These are phyloP conservation scores for Fusarium sp. DNA, from an alignment of 2,329 filamentous ascomycete species.

Conservation along the genomic window DNA sequence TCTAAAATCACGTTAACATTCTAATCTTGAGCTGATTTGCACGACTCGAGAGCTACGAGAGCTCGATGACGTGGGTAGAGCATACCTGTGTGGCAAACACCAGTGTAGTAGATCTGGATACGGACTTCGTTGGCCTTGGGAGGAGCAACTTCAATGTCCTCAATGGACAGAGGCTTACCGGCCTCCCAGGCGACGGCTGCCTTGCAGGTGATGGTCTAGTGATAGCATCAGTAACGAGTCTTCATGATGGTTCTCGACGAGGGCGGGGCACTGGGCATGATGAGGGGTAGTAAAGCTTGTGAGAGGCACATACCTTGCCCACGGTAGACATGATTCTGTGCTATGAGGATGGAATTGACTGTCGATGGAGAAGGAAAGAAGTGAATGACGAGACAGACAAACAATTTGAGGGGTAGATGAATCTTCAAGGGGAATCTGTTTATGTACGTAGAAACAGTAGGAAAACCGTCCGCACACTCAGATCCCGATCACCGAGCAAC, in stretches of 20 bases:
- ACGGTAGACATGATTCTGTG: conserved; percentile 57
- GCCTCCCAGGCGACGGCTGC: conserved; percentile 98
- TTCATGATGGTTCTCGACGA: conserved; percentile 10
- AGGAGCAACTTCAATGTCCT: conserved; percentile 91
- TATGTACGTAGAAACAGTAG: conserved; percentile 38
- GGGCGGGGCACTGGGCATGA: conserved; percentile 37
- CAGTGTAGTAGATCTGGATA: conserved; percentile 96
- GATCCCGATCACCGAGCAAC: conserved; percentile 45
- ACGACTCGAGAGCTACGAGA: background rate
- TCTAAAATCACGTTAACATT: conserved; percentile 58
- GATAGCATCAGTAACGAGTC: conserved; percentile 26
- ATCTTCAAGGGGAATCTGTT: conserved; percentile 32
- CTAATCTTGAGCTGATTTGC: background rate
- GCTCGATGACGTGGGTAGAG: conserved; percentile 14
- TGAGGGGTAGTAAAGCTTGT: conserved; percentile 28
- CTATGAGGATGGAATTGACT: conserved; percentile 24
- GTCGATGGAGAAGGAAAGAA: conserved; percentile 21
- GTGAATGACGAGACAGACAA: conserved; percentile 21
- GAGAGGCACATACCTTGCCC: conserved; percentile 57
- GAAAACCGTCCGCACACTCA: conserved; percentile 28
- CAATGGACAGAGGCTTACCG: conserved; percentile 85
- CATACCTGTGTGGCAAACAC: conserved; percentile 96
- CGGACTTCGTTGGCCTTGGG: conserved; percentile 94
- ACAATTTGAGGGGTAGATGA: conserved; percentile 22
- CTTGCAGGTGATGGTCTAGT: conserved; percentile 93